Evolutionary conservation across 768 basidiomycete species (phyloP), one percentile per base, ranked within the genome.

Genomic region (Mycena olivaceomarginata): DNA sequence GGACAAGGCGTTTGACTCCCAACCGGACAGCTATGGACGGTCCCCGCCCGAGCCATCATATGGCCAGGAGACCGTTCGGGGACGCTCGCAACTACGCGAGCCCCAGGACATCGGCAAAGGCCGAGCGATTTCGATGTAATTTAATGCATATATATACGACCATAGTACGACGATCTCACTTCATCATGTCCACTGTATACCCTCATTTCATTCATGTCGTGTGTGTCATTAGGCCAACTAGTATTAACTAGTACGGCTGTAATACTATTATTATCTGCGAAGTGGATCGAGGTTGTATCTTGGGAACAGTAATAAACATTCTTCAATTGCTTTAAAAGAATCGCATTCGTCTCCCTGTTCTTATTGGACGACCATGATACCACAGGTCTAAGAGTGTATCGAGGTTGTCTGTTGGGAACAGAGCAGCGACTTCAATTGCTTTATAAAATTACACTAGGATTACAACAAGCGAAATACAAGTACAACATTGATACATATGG

Each of bases 51-150:
- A 77, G 65, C 68, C 78, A 45, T 53, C 85, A 25, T 86, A 84
- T 77, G 86, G 37, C 18, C 84, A 87, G 81, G 85, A 85, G 77
- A 89, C 88, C 67, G 87, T 90, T 80, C 90, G 94, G 84, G 94
- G 94, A 81, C 93, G 94, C 76, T 89, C 92, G 70, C 87, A 89
- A 76, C 87, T 93, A 83, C 92, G 94, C 83, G 90, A 90, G 84
- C 88, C 88, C 84, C 92, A 88, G 84, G 92, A 91, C 75, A 85
- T 90, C 84, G 92, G 93, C 82, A 92, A 90, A 86, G 94, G 95
- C 75, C 93, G 96, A 79, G 95, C 96, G 75, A 95, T 96, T 82
- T 97, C 96, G 78, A 91, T 96, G 92, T 96, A 91, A 90, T 82
- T 72, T 56, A 68, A 37, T 39, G 12, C 43, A 41, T 48, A 48